Evolutionary conservation across 345 rosid species (phyloP), one percentile per base, ranked within the genome.

Genomic region (Melaleuca quinquenervia): DNA sequence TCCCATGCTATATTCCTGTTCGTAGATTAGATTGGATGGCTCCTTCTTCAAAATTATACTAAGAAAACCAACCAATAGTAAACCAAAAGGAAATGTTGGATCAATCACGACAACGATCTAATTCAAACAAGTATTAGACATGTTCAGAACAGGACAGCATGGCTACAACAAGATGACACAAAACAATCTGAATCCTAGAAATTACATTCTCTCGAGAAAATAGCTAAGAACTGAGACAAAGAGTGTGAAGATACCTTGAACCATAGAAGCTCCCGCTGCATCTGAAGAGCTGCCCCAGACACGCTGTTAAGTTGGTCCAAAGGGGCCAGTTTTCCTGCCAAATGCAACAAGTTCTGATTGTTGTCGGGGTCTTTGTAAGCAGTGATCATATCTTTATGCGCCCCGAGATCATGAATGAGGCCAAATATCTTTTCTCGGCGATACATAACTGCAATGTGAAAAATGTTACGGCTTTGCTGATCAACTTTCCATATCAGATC

Each of bases 401-500:
- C 53, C 50, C 88, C 84, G 0, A 85, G 54, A 41, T 85, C 84
- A 7, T 86, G 20, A 27, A 84, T 45, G 27, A 89, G 60, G 14
- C 45, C 52, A 62, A 89, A 89, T 76, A 85, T 84, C 32, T 82
- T 76, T 70, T 84, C 86, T 3, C 84, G 85, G 52, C 89, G 88
- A 9, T 85, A 9, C 60, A 24, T 5, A 24, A 87, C 60, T 32
- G 89, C 86, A 6, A 84, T n/a, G 22, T 84, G 89, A 82, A 89
- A 89, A 70, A 89, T 89, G 85, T 87, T 88, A 51, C 85, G 83
- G 51, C 83, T 85, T 50, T 89, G 84, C 74, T 89, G 82, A 51
- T 90, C 90, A 15, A 88, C 89, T 83, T 60, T 87, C 89, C 90
- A 92, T 27, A 90, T 78, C 41, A 92, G 60, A 45, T 88, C 90